A percentile compares a stretch with the other conserved stretches of the same genome.
Conservation (phyloP, 2,329 filamentous ascomycete species). For the Fusarium kyushuense region DNA sequence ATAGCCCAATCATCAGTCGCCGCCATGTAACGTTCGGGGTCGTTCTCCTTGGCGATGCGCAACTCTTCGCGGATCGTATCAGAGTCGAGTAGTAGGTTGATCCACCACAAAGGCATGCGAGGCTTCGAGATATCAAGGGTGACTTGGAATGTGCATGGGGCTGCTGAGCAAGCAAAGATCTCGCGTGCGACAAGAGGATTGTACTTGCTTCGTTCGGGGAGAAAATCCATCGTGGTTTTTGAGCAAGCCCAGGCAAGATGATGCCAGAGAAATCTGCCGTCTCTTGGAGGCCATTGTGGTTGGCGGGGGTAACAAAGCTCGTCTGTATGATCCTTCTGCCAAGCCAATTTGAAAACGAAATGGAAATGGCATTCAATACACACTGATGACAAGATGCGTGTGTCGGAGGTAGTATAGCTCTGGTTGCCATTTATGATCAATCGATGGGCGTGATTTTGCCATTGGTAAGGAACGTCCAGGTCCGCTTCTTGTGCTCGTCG, state of each 20-base stretch:
- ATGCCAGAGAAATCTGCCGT: slow-evolving; percentile 55
- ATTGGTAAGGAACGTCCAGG: slow-evolving; percentile 49
- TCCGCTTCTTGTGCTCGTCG: slow-evolving; percentile 50
- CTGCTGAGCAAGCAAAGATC: slow-evolving; percentile 58
- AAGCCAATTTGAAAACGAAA: slow-evolving; percentile 56
- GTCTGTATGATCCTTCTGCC: slow-evolving; percentile 48
- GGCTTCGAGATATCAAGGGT: slow-evolving; percentile 63
- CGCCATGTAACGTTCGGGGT: slow-evolving; percentile 62
- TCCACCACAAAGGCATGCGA: slow-evolving; percentile 59
- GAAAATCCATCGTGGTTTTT: slow-evolving; percentile 44
- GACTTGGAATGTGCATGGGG: slow-evolving; percentile 57
- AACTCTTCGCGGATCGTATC: slow-evolving; percentile 58
- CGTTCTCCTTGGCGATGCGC: slow-evolving; percentile 55
- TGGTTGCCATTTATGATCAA: slow-evolving; percentile 58
- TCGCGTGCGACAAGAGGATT: slow-evolving; percentile 55
- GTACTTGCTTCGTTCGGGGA: slow-evolving; percentile 50
- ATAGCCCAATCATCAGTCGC: slow-evolving; percentile 56
- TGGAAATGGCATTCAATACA: slow-evolving; percentile 58
- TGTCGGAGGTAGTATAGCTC: slow-evolving; percentile 47
- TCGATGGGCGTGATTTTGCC: slow-evolving; percentile 53
- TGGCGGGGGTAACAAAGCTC: slow-evolving; percentile 51
- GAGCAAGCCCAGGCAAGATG: slow-evolving; percentile 55
- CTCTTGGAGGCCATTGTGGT: slow-evolving; percentile 52
- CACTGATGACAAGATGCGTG: slow-evolving; percentile 52
- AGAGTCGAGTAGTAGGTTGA: slow-evolving; percentile 60